Evolutionary conservation across 1,284 basidiomycete genomes (phyloP).

Genomic region (Papiliotrema fonsecae): DNA sequence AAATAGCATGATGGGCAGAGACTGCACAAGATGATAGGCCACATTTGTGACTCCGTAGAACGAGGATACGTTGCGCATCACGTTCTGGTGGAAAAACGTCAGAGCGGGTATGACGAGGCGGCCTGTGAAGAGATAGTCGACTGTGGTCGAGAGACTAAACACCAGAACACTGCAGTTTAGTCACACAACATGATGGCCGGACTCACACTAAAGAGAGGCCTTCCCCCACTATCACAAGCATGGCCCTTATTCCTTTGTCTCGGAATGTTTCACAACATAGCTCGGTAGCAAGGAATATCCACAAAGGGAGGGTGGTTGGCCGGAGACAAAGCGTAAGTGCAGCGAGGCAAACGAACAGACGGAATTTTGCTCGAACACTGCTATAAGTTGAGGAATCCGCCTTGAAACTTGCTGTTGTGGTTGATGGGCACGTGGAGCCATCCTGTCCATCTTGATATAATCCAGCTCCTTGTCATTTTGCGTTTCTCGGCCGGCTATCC

Average conservation of each 20-base stretch:
- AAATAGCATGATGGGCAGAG: slow-evolving; percentile 71
- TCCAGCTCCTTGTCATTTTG: slow-evolving; percentile 15
- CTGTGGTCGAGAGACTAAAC: slow-evolving; percentile 24
- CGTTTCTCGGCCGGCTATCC: too few relatives aligned
- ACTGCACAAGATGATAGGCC: slow-evolving; percentile 88
- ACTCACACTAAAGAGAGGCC: slow-evolving; percentile 15
- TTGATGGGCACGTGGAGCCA: slow-evolving; percentile 2
- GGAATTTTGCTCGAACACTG: too few relatives aligned
- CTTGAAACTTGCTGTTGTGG: too few relatives aligned
- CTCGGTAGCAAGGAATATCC: slow-evolving; percentile 62
- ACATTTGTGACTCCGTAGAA: slow-evolving; percentile 87
- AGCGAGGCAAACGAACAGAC: slow-evolving; percentile 59
- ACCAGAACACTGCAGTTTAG: slow-evolving; percentile 18
- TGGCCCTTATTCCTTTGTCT: slow-evolving; percentile 3
- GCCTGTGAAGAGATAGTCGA: slow-evolving; percentile 43
- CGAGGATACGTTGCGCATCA: slow-evolving; percentile 77
- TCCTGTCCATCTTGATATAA: slow-evolving; percentile 27
- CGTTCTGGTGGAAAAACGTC: slow-evolving; percentile 75
- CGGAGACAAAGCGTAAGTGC: slow-evolving; percentile 74
- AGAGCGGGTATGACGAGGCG: slow-evolving; percentile 41
- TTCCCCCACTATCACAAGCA: slow-evolving; percentile 7
- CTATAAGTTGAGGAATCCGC: background rate
- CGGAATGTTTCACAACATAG: slow-evolving; percentile 3
- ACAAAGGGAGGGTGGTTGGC: slow-evolving; percentile 81
- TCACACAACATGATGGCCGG: background rate